These are phyloP conservation scores for Bruguiera sexangula DNA, from an alignment of 345 rosid species.

Conservation along the genomic window DNA sequence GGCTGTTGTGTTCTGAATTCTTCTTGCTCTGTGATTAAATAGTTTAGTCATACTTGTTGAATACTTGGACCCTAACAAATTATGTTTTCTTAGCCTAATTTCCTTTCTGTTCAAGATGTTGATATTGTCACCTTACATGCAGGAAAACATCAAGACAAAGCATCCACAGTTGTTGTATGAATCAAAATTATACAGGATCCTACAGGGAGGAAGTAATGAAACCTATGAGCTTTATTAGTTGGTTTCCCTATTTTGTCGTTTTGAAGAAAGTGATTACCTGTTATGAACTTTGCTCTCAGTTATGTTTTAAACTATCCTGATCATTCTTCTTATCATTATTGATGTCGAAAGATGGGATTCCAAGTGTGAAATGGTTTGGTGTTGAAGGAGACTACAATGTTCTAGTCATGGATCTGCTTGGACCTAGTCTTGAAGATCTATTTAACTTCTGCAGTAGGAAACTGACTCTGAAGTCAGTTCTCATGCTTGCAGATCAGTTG, in stretches of 20 bases:
- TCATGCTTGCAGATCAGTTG: slow-evolving; percentile 97
- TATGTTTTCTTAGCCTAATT: too few relatives aligned
- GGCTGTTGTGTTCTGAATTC: too few relatives aligned
- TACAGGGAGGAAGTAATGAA: slow-evolving; percentile 91
- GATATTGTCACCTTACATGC: slow-evolving; percentile 10
- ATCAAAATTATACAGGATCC: slow-evolving; percentile 82
- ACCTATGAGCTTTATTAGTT: background rate
- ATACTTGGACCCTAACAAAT: too few relatives aligned
- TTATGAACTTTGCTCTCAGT: background rate
- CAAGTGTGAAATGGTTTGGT: slow-evolving; percentile 83
- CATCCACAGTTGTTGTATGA: slow-evolving; percentile 92
- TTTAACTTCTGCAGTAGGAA: slow-evolving; percentile 88
- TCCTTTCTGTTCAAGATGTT: background rate
- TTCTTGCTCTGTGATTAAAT: background rate
- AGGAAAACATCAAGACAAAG: slow-evolving; percentile 93
- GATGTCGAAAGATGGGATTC: slow-evolving; percentile 63
- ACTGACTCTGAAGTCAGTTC: slow-evolving; percentile 82
- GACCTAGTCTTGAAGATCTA: slow-evolving; percentile 95
- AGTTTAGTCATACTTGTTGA: too few relatives aligned
- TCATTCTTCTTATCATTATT: background rate
- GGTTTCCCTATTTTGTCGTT: background rate
- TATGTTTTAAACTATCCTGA: background rate
- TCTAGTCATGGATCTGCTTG: slow-evolving; percentile 83
- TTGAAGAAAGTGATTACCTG: background rate
- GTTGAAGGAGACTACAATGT: slow-evolving; percentile 89